Evolutionary conservation across 345 rosid species (phyloP).

Genomic region (Iberis pinnata): DNA sequence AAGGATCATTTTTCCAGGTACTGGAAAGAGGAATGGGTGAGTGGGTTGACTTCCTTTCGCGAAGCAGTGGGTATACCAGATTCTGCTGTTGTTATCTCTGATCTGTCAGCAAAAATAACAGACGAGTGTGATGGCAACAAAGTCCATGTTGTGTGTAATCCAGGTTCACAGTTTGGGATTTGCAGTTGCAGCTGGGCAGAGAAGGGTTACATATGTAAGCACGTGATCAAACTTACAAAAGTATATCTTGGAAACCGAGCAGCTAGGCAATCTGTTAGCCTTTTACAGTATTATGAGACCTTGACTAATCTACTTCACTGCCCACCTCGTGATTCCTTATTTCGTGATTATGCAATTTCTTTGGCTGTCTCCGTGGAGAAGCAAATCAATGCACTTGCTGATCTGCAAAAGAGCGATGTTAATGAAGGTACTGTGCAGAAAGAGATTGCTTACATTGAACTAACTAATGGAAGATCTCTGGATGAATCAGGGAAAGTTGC

Average conservation of each 20-base stretch:
- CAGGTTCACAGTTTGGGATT: conserved; percentile 67
- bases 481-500: conserved; percentile 6
- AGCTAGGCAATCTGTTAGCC: conserved; percentile 43
- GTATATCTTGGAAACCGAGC: conserved; percentile 30
- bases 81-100: conserved; percentile 51
- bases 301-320: conserved; percentile 51
- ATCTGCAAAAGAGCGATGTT: conserved; percentile 28
- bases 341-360: conserved; percentile 75
- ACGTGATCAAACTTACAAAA: conserved; percentile 56
- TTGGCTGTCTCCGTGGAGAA: conserved; percentile 51
- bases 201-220: conserved; percentile 79
- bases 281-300: conserved; percentile 53
- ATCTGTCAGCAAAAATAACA: conserved; percentile 47
- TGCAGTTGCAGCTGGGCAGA: conserved; percentile 82
- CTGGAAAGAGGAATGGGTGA: conserved; percentile 83
- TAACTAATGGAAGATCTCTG: conserved; percentile 8
- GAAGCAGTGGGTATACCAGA: conserved; percentile 66
- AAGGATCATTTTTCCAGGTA: conserved; percentile 72
- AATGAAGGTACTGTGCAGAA: conserved; percentile 19
- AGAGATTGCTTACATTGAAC: conserved; percentile 14
- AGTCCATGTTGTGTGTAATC: conserved; percentile 62
- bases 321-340: conserved; percentile 62
- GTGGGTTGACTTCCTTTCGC: conserved; percentile 81
- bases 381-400: conserved; percentile 39
- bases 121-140: conserved; percentile 40